Evolutionary conservation across 352 stramenopile genomes (phyloP).

Genomic region (Pythium guiyangense): DNA sequence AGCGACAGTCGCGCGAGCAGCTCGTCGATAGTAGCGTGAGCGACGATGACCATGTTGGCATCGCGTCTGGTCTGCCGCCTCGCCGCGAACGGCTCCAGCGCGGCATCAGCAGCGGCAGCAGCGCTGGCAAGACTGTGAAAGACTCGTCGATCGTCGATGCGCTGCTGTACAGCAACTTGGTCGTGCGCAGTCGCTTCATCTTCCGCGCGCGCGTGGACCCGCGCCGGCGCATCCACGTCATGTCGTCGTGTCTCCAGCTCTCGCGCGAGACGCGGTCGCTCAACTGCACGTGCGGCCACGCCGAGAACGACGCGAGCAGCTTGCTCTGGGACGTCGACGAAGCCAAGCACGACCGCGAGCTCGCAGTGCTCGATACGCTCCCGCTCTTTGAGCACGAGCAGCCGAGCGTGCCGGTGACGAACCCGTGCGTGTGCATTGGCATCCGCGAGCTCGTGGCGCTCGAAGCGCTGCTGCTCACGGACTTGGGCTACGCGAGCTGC

Average conservation of each 20-base stretch:
- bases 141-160: slow-evolving; percentile 75
- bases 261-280: slow-evolving; percentile 62
- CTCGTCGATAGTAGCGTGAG: slow-evolving; percentile 22
- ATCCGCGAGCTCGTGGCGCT: slow-evolving; percentile 73
- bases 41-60: slow-evolving; percentile 5
- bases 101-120: slow-evolving; percentile 2
- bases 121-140: slow-evolving; percentile 17
- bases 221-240: slow-evolving; percentile 56
- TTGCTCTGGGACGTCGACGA: slow-evolving; percentile 75
- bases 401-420: slow-evolving; percentile 14
- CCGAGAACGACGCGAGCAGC: slow-evolving; percentile 62
- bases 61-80: slow-evolving; percentile 7
- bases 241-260: slow-evolving; percentile 69
- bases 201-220: slow-evolving; percentile 74
- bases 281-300: slow-evolving; percentile 62
- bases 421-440: slow-evolving; percentile 57
- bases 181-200: slow-evolving; percentile 77
- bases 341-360: slow-evolving; percentile 62
- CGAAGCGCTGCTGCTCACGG: slow-evolving; percentile 67
- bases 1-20: slow-evolving; percentile 31
- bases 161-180: slow-evolving; percentile 74
- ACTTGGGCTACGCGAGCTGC: slow-evolving; percentile 73
- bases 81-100: slow-evolving; percentile 12
- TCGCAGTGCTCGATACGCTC: slow-evolving; percentile 52
- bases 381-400: slow-evolving; percentile 60